phyloP scores from a whole-genome alignment of 768 basidiomycete species.

The Brasilioporus rufonigricans region DNA sequence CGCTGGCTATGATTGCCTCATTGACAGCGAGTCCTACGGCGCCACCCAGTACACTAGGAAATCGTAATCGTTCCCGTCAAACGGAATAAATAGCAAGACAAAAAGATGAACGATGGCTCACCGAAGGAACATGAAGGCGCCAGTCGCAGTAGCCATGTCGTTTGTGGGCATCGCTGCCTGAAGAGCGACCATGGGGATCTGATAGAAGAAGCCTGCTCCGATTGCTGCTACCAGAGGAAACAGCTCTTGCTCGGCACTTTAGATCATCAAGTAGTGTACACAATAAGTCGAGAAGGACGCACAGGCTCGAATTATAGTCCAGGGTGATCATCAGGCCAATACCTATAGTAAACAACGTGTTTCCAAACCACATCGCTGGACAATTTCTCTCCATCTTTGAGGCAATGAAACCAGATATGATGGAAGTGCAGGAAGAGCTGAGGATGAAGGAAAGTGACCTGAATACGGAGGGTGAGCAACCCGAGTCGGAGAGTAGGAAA shows the following conservation, averaged over 20 bases:
- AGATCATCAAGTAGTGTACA: conserved; percentile 4
- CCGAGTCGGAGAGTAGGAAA: neutral
- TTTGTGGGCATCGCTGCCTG: conserved; percentile 85
- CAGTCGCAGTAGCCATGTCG: conserved; percentile 81
- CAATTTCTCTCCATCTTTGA: conserved; percentile 58
- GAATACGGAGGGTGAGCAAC: neutral
- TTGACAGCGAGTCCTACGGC: conserved; percentile 72
- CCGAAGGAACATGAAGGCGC: conserved; percentile 70
- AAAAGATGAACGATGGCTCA: conserved; percentile 16
- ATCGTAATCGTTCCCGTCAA: neutral
- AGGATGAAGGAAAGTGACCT: conserved; percentile 77
- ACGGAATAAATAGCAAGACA: neutral
- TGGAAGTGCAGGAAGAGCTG: conserved; percentile 50
- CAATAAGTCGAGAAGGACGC: conserved; percentile 8
- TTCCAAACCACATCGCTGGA: conserved; percentile 61
- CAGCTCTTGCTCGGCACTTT: conserved; percentile 58
- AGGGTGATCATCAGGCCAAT: conserved; percentile 72
- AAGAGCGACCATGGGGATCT: conserved; percentile 67
- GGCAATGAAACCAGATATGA: conserved; percentile 55
- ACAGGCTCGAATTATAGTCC: conserved; percentile 53
- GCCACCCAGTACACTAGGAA: conserved; percentile 63
- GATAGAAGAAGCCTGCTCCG: conserved; percentile 65
- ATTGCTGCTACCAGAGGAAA: conserved; percentile 65
- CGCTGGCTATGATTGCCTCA: conserved; percentile 70
- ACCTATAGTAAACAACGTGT: conserved; percentile 57